A percentile compares a stretch with the other conserved stretches of the same genome.
phyloP scores from a whole-genome alignment of 306 rosid genomes.

The Adenanthera pavonina region DNA sequence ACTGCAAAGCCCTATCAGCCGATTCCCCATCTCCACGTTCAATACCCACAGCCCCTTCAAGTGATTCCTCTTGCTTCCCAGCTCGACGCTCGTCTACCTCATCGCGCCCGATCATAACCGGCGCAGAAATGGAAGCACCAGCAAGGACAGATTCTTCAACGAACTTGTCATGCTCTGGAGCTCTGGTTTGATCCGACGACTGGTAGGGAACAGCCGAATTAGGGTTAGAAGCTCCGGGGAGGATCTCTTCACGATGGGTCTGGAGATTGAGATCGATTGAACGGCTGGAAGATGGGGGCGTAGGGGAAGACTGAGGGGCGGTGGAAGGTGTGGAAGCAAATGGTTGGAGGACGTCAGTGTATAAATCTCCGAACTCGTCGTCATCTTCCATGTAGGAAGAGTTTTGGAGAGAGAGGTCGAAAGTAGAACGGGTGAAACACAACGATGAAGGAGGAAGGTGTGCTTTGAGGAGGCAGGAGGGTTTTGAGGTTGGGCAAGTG shows the following conservation, averaged over 20 bases:
- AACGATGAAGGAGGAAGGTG: not conserved
- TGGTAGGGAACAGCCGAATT: slow-evolving; percentile 39
- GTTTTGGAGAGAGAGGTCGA: not conserved
- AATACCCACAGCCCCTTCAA: slow-evolving; percentile 24
- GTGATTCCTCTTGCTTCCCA: slow-evolving; percentile 24
- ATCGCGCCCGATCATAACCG: slow-evolving; percentile 33
- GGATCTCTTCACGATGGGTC: slow-evolving; percentile 47
- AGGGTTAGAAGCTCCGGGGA: slow-evolving; percentile 45
- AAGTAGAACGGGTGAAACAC: slow-evolving; percentile 3
- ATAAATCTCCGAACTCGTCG: slow-evolving; percentile 99
- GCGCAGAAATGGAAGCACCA: slow-evolving; percentile 30
- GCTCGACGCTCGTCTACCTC: slow-evolving; percentile 30
- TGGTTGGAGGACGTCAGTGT: slow-evolving; percentile 85
- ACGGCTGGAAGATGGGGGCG: slow-evolving; percentile 43
- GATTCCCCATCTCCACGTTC: slow-evolving; percentile 24
- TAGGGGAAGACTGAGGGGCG: slow-evolving; percentile 42
- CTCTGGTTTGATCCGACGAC: slow-evolving; percentile 45
- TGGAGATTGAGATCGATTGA: slow-evolving; percentile 75
- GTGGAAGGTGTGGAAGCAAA: slow-evolving; percentile 60
- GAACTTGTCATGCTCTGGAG: slow-evolving; percentile 15
- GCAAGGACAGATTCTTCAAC: slow-evolving; percentile 27
- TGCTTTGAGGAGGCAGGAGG: slow-evolving; percentile 35
- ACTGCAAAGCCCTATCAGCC: slow-evolving; percentile 30
- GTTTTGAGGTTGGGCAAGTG: slow-evolving; percentile 24
- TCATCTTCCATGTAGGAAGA: slow-evolving; percentile 82